Base-by-base conservation (phyloP, 768 basidiomycete genomes). In the Trametes punicea region DNA sequence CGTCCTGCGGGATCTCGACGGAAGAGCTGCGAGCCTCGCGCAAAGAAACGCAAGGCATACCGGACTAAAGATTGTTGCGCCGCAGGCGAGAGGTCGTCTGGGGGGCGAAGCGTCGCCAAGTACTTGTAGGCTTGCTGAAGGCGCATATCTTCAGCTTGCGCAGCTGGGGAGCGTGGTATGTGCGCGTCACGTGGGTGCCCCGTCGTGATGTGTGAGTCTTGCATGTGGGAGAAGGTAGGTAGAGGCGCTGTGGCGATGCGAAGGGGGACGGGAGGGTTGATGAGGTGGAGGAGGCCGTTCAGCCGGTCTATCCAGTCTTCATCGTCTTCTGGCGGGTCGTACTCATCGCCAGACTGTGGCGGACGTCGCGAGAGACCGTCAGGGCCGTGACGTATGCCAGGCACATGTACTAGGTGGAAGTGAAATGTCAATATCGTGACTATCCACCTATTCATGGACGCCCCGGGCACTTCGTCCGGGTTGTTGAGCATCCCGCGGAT, bases 401-500 rank as follows among this genome's bases (percentile, higher is more conserved):
- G 74, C 0, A 77, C 67, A 54, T 78, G 76, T 0, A 63, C 39
- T 0, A 79, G 52, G 20, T 56, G 62, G 46, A 79, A 77, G 46
- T 71, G 53, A 38, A 74, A 77, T 20, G 72, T 36, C 3, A 74
- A 51, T 9, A 77, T 76, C 7, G 65, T 70, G 42, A 65, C 61
- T 25, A 77, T 74, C 77, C 76, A 78, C 15, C 68, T 52, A 49
- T 77, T 78, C 6, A 77, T 72, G 0, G 74, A 56, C 0, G 74
- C 70, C 52, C 71, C 73, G 0, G 73, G 74, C 16, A 67, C 66
- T 0, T 72, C 21, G 31, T 77, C 73, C 0, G 75, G 74, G 13
- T 71, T 53, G 45, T 76, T 73, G 3, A 78, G 46, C 74, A 77
- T 78, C n/a, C 71, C 73, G 49, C 72, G 72, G 6, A 78, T 75